phyloP scores from a whole-genome alignment of 139 green algal genomes.

The Picochlorum sp. region DNA sequence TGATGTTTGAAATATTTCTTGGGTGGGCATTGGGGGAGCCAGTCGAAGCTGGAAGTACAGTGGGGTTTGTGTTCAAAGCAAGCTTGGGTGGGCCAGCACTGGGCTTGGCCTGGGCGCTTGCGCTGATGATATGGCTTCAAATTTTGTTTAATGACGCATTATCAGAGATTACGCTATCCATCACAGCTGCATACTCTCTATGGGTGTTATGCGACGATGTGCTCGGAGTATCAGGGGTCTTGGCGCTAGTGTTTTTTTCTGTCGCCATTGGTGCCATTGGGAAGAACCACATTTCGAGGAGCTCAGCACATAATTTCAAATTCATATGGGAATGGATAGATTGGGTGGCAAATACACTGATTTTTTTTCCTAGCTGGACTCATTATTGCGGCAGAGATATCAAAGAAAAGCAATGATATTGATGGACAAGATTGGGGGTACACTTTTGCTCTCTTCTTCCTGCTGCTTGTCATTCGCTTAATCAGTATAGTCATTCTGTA shows the following conservation, averaged over 20 bases:
- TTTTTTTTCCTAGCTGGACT: slow-evolving; percentile 51
- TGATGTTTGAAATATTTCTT: slow-evolving; percentile 47
- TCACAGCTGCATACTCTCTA: slow-evolving; percentile 27
- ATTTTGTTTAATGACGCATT: slow-evolving; percentile 38
- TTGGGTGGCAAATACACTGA: slow-evolving; percentile 58
- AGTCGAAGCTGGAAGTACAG: background rate
- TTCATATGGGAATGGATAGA: slow-evolving; percentile 50
- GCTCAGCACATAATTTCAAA: slow-evolving; percentile 27
- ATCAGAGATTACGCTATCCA: slow-evolving; percentile 41
- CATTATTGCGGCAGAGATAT: slow-evolving; percentile 35
- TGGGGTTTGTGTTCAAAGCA: slow-evolving; percentile 35
- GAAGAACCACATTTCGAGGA: slow-evolving; percentile 21
- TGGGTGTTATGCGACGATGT: slow-evolving; percentile 50
- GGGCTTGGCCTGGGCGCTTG: slow-evolving; percentile 34
- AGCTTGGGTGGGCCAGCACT: slow-evolving; percentile 28
- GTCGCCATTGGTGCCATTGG: slow-evolving; percentile 34
- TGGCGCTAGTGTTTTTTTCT: slow-evolving; percentile 41
- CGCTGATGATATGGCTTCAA: slow-evolving; percentile 24
- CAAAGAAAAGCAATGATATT: background rate
- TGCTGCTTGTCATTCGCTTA: slow-evolving; percentile 23
- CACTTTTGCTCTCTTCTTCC: slow-evolving; percentile 31
- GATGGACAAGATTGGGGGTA: slow-evolving; percentile 27
- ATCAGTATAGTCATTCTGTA: slow-evolving; percentile 30
- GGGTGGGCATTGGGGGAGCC: slow-evolving; percentile 4
- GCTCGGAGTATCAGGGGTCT: slow-evolving; percentile 38